Percentiles rank a stretch among this genome's conserved stretches.
Conservation (phyloP, 192 early-diverging fungal genomes). For the Powellomyces hirtus region DNA sequence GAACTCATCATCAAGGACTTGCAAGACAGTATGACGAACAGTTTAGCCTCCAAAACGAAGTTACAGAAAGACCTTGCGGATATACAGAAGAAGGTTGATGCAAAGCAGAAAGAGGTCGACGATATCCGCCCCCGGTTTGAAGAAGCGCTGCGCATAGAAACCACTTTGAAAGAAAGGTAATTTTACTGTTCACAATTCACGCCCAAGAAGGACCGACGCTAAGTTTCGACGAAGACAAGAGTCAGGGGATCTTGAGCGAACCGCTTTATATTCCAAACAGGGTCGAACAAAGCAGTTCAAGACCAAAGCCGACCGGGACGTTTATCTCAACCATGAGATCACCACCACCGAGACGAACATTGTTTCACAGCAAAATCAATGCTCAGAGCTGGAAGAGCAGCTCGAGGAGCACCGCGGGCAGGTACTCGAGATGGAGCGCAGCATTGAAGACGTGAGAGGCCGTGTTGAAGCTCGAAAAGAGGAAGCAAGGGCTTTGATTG, state of each 20-base stretch:
- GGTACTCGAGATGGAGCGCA: constrained; percentile 21
- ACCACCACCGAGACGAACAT: constrained; percentile 55
- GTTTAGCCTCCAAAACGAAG: background rate
- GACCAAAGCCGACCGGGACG: constrained; percentile 73
- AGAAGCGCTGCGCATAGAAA: constrained; percentile 56
- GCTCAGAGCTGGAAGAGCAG: constrained; percentile 38
- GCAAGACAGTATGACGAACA: constrained; percentile 50
- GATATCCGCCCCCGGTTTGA: constrained; percentile 64
- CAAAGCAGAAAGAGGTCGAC: constrained; percentile 66
- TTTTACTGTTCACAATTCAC: background rate
- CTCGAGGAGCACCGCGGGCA: constrained; percentile 28
- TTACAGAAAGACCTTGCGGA: constrained; percentile 13
- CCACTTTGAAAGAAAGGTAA: constrained; percentile 64
- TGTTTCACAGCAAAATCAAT: constrained; percentile 54
- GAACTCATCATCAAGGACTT: constrained; percentile 80
- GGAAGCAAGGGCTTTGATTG: constrained; percentile 39
- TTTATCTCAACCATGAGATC: constrained; percentile 73
- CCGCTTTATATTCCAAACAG: constrained; percentile 81
- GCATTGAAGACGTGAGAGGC: constrained; percentile 33
- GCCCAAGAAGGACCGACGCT: background rate
- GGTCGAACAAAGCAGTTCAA: constrained; percentile 77
- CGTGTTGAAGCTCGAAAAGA: constrained; percentile 44
- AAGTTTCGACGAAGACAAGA: constrained; percentile 52
- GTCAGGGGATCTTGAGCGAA: constrained; percentile 63
- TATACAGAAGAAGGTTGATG: constrained; percentile 56